These are phyloP conservation scores for Talaromyces sp. DNA, from an alignment of 2,329 filamentous ascomycete genomes.

Conservation along the genomic window DNA sequence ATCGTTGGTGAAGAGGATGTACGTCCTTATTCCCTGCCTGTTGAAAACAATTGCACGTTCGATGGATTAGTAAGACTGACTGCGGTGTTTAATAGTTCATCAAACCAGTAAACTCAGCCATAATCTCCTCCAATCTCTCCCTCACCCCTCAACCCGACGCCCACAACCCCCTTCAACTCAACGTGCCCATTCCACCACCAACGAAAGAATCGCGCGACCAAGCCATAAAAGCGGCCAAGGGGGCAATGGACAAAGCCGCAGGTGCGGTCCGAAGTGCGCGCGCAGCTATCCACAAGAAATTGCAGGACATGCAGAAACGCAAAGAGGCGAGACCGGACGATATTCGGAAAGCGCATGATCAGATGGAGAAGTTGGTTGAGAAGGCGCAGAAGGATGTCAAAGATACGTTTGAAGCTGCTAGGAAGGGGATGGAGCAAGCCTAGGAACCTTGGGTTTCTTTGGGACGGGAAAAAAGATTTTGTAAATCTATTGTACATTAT, in stretches of 20 bases:
- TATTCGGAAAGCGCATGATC: conserved; percentile 46
- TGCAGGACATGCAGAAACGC: conserved; percentile 46
- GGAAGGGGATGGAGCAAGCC: conserved; percentile 38
- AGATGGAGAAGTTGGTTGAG: conserved; percentile 49
- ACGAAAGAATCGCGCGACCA: conserved; percentile 49
- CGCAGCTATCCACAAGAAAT: conserved; percentile 45
- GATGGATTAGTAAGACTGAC: neutral
- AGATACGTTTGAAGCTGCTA: conserved; percentile 45
- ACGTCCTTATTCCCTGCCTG: conserved; percentile 30
- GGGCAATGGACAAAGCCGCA: conserved; percentile 45
- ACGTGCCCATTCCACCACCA: conserved; percentile 47
- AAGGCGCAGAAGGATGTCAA: conserved; percentile 49
- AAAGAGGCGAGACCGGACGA: conserved; percentile 47
- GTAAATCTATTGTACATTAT: conserved; percentile 7
- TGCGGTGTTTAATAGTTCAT: conserved; percentile 36
- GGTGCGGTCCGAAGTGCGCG: conserved; percentile 44
- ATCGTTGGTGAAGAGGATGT: conserved; percentile 65
- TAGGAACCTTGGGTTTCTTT: conserved; percentile 24
- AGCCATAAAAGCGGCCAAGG: conserved; percentile 41
- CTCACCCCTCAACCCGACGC: conserved; percentile 45
- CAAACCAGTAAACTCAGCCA: conserved; percentile 46
- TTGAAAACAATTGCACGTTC: neutral
- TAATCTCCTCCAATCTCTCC: conserved; percentile 44
- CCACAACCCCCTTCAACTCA: conserved; percentile 46
- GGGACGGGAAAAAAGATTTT: neutral